phyloP scores from a whole-genome alignment of 306 rosid genomes.

The Albizia julibrissin region DNA sequence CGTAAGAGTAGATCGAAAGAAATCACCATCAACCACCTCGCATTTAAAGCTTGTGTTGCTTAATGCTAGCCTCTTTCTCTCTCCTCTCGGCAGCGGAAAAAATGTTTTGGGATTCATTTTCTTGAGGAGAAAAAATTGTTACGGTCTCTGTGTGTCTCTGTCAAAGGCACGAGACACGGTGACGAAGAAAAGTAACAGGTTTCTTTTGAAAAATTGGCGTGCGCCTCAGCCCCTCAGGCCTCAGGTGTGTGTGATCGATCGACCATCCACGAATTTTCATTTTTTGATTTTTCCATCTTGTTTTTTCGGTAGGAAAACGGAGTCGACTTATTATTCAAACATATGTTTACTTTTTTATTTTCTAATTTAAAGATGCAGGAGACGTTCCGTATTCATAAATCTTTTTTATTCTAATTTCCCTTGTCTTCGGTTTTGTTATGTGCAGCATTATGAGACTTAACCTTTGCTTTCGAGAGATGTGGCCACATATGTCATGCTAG shows the following conservation, averaged over 20 bases:
- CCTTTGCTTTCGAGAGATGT: background rate
- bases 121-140: background rate
- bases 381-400: too few relatives aligned
- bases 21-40: constrained; percentile 73
- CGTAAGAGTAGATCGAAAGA: constrained; percentile 50
- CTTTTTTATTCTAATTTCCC: background rate
- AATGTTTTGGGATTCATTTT: constrained; percentile 9
- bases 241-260: background rate
- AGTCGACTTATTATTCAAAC: background rate
- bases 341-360: too few relatives aligned
- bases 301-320: constrained; percentile 20
- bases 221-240: background rate
- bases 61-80: constrained; percentile 28
- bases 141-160: background rate
- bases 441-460: background rate
- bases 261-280: constrained; percentile 29
- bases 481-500: background rate
- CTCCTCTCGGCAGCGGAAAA: background rate
- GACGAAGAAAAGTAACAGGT: constrained; percentile 18
- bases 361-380: too few relatives aligned
- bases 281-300: constrained; percentile 29
- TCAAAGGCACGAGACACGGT: constrained; percentile 30
- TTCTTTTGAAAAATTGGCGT: constrained; percentile 34
- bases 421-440: background rate
- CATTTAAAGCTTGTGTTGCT: constrained; percentile 73